phyloP scores from a whole-genome alignment of 805 yeast genomes.

The Cyberlindnera nakhonratchasimensis region DNA sequence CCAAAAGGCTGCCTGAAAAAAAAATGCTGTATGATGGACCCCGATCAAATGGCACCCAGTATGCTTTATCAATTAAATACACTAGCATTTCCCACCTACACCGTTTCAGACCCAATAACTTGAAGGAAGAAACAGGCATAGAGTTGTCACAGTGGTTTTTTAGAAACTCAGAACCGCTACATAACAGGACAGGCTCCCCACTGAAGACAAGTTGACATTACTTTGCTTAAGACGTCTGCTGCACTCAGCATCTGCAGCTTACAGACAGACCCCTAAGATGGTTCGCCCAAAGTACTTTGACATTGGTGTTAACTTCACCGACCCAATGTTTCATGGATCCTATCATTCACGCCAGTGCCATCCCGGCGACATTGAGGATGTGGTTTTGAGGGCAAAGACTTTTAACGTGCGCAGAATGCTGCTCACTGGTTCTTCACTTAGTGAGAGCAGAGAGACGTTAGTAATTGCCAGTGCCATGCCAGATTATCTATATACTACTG shows the following conservation, averaged over 20 bases:
- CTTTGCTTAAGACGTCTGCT: conserved; percentile 5
- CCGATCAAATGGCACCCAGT: no score
- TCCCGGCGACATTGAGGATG: conserved; percentile 57
- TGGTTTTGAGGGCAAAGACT: conserved; percentile 61
- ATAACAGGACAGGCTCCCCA: background rate
- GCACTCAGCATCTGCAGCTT: conserved; percentile 3
- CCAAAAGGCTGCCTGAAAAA: no score
- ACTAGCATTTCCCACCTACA: no score
- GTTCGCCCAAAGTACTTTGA: conserved; percentile 31
- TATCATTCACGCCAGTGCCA: conserved; percentile 74
- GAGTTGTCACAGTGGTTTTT: conserved; percentile 1
- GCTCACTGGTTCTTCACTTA: conserved; percentile 77
- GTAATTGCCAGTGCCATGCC: conserved; percentile 42
- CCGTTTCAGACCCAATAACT: no score
- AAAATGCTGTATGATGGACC: background rate
- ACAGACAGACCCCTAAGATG: conserved; percentile 3
- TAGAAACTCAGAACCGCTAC: background rate
- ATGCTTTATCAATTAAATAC: no score
- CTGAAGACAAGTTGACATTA: conserved; percentile 1
- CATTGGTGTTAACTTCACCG: conserved; percentile 78
- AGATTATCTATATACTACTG: conserved; percentile 56
- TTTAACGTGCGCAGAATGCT: conserved; percentile 67
- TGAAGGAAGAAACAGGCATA: no score
- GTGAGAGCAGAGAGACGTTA: conserved; percentile 62
- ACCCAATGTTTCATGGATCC: conserved; percentile 78